Conservation (phyloP, 352 stramenopile genomes). For the Globisporangium mamillatum region DNA sequence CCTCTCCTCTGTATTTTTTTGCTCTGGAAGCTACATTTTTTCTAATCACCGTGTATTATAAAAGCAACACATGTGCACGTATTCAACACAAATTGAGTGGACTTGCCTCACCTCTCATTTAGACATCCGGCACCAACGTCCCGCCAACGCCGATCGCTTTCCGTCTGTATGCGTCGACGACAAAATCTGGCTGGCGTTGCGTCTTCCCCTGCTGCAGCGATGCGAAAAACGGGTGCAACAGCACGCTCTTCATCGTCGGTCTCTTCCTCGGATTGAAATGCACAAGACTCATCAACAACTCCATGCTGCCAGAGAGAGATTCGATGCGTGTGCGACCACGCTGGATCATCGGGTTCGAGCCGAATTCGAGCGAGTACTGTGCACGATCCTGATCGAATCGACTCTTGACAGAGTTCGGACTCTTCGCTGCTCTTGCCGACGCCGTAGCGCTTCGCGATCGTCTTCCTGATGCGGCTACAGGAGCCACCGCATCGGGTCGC, state of each 20-base stretch:
- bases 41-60: background rate
- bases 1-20: background rate
- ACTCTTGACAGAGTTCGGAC: slow-evolving; percentile 19
- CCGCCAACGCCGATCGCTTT: slow-evolving; percentile 1
- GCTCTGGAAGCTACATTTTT: background rate
- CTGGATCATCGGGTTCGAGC: slow-evolving; percentile 46
- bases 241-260: slow-evolving; percentile 64
- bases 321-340: slow-evolving; percentile 50
- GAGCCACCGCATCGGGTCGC: slow-evolving; percentile 31
- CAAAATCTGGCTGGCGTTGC: slow-evolving; percentile 36
- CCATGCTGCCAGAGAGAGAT: slow-evolving; percentile 36
- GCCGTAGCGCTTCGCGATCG: slow-evolving; percentile 19
- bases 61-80: background rate
- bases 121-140: slow-evolving; percentile 41
- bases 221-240: slow-evolving; percentile 61
- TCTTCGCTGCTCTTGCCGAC: slow-evolving; percentile 6
- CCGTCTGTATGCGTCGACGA: slow-evolving; percentile 52
- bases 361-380: slow-evolving; percentile 47
- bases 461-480: background rate
- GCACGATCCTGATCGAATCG: slow-evolving; percentile 44
- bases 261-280: slow-evolving; percentile 58
- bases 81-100: background rate
- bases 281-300: slow-evolving; percentile 52
- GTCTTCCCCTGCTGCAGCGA: slow-evolving; percentile 24
- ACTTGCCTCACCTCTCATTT: background rate